Conservation (phyloP, 768 basidiomycete species). For the Pleurotus cornucopiae region DNA sequence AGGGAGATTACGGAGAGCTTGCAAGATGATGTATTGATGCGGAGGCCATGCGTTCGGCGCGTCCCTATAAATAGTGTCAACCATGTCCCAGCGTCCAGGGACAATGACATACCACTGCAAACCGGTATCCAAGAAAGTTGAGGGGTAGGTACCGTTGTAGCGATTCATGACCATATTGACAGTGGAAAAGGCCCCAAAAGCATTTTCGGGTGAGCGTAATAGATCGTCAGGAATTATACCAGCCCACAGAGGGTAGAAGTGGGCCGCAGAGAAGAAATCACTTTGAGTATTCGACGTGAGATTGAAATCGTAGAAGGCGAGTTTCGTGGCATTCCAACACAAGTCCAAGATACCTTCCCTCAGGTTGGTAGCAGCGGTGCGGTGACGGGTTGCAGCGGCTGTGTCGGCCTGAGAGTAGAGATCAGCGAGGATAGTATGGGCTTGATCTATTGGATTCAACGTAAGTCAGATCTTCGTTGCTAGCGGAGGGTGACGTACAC, state of each 20-base stretch:
- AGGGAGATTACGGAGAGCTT: constrained; percentile 74
- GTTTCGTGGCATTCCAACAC: constrained; percentile 74
- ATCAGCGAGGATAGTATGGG: constrained; percentile 53
- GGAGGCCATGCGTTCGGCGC: constrained; percentile 90
- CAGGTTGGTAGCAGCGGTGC: constrained; percentile 49
- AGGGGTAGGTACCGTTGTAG: constrained; percentile 85
- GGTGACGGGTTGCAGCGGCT: constrained; percentile 45
- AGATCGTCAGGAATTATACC: constrained; percentile 79
- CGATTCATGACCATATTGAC: constrained; percentile 76
- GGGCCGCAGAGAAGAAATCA: constrained; percentile 65
- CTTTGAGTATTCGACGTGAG: constrained; percentile 62
- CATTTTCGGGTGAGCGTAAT: constrained; percentile 45
- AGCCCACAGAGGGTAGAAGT: constrained; percentile 84
- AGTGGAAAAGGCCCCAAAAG: constrained; percentile 70
- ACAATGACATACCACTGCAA: constrained; percentile 62
- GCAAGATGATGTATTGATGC: constrained; percentile 75
- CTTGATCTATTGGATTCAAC: constrained; percentile 37
- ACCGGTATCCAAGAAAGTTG: constrained; percentile 74
- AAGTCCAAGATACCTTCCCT: constrained; percentile 79
- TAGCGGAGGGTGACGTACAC: constrained; percentile 40
- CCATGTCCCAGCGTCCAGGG: not conserved
- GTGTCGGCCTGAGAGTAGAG: constrained; percentile 52
- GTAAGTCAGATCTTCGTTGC: not conserved
- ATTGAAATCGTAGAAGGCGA: constrained; percentile 94
- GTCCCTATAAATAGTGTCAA: constrained; percentile 44